A percentile compares a stretch with the other conserved stretches of the same genome.
Evolutionary conservation across 176 grass and related monocot species (phyloP).

Genomic region (Avena insularis): DNA sequence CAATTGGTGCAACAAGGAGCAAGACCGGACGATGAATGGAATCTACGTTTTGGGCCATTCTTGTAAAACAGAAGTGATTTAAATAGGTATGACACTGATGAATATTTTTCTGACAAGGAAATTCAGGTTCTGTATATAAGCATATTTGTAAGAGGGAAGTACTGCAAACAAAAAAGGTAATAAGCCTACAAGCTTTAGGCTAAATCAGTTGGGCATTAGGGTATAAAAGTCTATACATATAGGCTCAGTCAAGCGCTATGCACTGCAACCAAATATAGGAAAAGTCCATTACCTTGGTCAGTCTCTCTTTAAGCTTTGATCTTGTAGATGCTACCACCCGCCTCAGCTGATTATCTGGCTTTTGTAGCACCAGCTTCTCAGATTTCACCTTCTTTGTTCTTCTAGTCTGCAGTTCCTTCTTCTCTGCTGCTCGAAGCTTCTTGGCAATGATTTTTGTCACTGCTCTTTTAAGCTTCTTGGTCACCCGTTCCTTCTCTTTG

Average conservation of each 20-base stretch:
- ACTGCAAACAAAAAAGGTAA: background rate
- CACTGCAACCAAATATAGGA: background rate
- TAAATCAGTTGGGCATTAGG: background rate
- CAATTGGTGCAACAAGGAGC: too few species aligned
- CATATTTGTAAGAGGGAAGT: background rate
- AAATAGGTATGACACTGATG: too few species aligned
- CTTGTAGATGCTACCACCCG: constrained; percentile 42
- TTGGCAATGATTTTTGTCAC: constrained; percentile 41
- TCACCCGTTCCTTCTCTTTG: constrained; percentile 48
- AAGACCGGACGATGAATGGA: too few species aligned
- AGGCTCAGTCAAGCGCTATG: background rate
- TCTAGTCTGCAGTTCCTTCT: constrained; percentile 33
- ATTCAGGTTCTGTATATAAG: background rate
- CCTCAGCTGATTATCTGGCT: constrained; percentile 23
- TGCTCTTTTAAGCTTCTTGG: constrained; percentile 44
- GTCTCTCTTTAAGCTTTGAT: constrained; percentile 69
- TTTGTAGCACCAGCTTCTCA: constrained; percentile 33
- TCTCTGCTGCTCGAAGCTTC: constrained; percentile 35
- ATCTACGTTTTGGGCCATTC: too few species aligned
- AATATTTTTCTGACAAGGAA: background rate
- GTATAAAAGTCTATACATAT: background rate
- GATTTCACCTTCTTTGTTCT: constrained; percentile 25
- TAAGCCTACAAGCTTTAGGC: constrained; percentile 3
- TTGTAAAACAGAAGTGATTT: too few species aligned
- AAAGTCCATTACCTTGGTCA: constrained; percentile 71